These are phyloP conservation scores for Vigna angularis DNA, from an alignment of 306 rosid species.

Conservation along the genomic window DNA sequence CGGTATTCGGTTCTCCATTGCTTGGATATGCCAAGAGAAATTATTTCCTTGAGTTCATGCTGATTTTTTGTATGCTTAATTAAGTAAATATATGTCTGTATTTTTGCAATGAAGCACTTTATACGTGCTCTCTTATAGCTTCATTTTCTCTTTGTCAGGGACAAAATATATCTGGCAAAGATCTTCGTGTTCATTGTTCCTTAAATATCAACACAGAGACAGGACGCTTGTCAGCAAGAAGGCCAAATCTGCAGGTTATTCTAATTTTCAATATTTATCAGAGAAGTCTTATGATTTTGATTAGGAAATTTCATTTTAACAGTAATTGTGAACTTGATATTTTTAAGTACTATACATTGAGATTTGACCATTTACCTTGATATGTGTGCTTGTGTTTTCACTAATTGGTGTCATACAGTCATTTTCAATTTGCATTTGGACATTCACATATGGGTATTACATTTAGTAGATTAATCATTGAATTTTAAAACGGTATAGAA, in stretches of 20 bases:
- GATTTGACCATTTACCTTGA: constrained; percentile 13
- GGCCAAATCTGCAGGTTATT: constrained; percentile 94
- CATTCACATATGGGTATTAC: constrained; percentile 25
- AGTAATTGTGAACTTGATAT: constrained; percentile 23
- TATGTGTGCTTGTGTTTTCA: constrained; percentile 6
- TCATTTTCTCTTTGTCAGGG: constrained; percentile 64
- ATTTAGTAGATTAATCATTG: constrained; percentile 14
- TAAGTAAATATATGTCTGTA: neutral
- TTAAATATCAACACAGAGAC: constrained; percentile 93
- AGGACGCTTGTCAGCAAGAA: constrained; percentile 94
- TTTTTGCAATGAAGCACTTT: constrained; percentile 17
- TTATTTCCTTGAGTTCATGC: constrained; percentile 4
- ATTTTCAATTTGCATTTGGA: constrained; percentile 11
- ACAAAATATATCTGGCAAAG: constrained; percentile 81
- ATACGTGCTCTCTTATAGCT: neutral
- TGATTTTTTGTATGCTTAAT: constrained; percentile 11
- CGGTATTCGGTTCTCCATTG: neutral
- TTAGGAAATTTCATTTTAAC: constrained; percentile 34
- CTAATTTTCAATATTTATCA: constrained; percentile 27
- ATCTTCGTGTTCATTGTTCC: constrained; percentile 89
- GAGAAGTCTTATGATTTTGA: constrained; percentile 23
- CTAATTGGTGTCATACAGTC: constrained; percentile 7
- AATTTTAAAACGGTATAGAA: constrained; percentile 14
- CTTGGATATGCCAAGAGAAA: constrained; percentile 19
- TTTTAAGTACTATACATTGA: neutral